Base-by-base conservation (phyloP, 2,329 filamentous ascomycete species). In the Sporothrix dimorphospora region DNA sequence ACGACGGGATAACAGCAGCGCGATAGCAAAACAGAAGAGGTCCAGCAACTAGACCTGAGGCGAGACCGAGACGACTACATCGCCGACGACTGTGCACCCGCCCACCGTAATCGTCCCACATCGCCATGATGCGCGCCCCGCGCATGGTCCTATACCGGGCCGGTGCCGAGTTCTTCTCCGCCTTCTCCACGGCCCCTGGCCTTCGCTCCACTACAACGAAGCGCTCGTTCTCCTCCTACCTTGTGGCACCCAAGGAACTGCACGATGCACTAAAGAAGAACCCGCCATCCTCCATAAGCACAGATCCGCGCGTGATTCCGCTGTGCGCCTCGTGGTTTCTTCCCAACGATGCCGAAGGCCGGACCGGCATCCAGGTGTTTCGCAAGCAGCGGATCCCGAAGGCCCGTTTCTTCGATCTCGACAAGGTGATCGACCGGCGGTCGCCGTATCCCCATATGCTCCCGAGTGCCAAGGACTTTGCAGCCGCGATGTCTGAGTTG, bases 381-480 rank as follows among this genome's bases (percentile, higher is more conserved):
- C 88, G 90, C 76, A 88, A 93, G 79, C 89, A 90, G 79, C 93
- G 94, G 77, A 96, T 99, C 75, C 95, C 94, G 27, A 90, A 91
- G 78, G 92, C 96, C 1, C 92, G 94, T 42, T 99, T 98, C 88
- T 99, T 99, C 81, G 94, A 99, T 81, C 87, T 99, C 70, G 96
- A 99, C 82, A 93, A 90, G 77, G 88, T 97, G 79, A 94, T 96
- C 78, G 94, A 99, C 82, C 90, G 90, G 75, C 89, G 90, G 77
- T 97, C 92, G 71, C 92, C 93, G 1, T 98, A 97, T 80, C 95
- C 96, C 8, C 96, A 99, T 81, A 99, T 99, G 96, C 89, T 99
- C 2, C 96, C 96, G 2, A 91, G 88, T 8, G 86, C 92, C 49
- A 90, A 92, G 78, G 87, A 89, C 69, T 98, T 99, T 79, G 92